A percentile compares a stretch with the other conserved stretches of the same genome.
phyloP scores from a whole-genome alignment of 1,284 basidiomycete genomes.

The Leccinum fallax region DNA sequence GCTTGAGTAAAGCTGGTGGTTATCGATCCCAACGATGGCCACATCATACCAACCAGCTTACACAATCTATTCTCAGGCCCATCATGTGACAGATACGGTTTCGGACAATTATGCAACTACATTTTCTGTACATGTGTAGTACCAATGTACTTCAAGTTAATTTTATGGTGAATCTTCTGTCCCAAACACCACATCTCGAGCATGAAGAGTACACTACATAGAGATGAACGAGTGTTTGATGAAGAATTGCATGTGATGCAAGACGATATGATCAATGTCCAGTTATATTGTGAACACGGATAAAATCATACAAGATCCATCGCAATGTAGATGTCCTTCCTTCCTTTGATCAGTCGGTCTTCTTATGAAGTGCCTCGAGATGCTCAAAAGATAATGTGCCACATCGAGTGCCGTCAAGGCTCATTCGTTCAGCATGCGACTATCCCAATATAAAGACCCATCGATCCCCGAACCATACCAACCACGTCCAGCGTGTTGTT shows the following conservation, averaged over 20 bases:
- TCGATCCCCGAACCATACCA: conserved; percentile 10
- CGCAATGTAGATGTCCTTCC: not conserved
- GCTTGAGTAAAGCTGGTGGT: conserved; percentile 3
- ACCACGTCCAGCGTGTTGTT: conserved; percentile 15
- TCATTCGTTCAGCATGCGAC: not conserved
- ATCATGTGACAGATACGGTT: not conserved
- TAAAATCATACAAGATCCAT: not conserved
- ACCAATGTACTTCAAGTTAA: too few relatives aligned
- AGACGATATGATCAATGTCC: not conserved
- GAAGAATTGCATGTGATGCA: accelerated
- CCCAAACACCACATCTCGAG: not conserved
- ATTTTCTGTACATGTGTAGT: not conserved
- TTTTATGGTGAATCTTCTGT: not conserved
- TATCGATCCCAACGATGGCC: not conserved
- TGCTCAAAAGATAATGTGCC: not conserved
- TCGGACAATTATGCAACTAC: too few relatives aligned
- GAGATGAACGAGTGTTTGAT: too few relatives aligned
- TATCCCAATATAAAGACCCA: conserved; percentile 5
- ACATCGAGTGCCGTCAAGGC: not conserved
- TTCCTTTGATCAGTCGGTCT: not conserved
- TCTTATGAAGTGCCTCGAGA: too few relatives aligned
- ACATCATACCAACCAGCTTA: not conserved
- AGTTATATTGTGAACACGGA: not conserved
- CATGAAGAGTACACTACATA: not conserved
- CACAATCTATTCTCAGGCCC: not conserved